Conservation (phyloP, 176 grass and related monocot species). For the Puya raimondii region DNA sequence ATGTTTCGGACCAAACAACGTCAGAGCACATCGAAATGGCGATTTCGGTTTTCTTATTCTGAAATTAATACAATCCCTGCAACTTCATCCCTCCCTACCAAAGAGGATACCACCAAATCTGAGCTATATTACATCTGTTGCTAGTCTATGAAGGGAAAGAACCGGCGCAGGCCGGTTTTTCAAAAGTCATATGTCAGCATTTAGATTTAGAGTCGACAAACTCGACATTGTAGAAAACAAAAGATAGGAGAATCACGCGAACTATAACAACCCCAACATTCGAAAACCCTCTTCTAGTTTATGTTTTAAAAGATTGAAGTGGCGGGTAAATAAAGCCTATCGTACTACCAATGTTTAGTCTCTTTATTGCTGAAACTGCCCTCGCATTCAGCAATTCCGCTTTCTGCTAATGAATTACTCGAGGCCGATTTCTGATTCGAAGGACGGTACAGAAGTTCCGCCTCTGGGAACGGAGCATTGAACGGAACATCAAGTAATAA, state of each 20-base stretch:
- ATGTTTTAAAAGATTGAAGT: constrained; percentile 19
- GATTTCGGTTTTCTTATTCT: neutral
- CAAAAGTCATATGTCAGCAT: constrained; percentile 27
- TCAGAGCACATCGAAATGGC: neutral
- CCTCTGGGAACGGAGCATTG: constrained; percentile 58
- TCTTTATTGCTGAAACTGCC: constrained; percentile 43
- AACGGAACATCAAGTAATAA: constrained; percentile 63
- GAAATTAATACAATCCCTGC: constrained; percentile 8
- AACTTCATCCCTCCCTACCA: neutral
- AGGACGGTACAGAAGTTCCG: constrained; percentile 60
- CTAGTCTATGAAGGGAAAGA: constrained; percentile 37
- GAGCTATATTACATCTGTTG: constrained; percentile 26
- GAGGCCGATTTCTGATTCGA: constrained; percentile 35
- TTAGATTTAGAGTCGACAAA: constrained; percentile 15
- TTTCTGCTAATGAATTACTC: constrained; percentile 16
- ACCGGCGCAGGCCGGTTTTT: constrained; percentile 33
- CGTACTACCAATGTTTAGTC: constrained; percentile 30
- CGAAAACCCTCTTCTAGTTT: constrained; percentile 17
- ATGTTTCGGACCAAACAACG: neutral
- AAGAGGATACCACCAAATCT: neutral
- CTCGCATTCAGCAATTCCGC: constrained; percentile 28
- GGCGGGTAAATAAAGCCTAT: constrained; percentile 40
- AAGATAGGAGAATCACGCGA: constrained; percentile 25
- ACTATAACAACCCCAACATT: constrained; percentile 17
- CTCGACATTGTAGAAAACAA: constrained; percentile 13